These are phyloP conservation scores for Claviceps purpurea DNA, from an alignment of 2,329 filamentous ascomycete genomes.

Conservation along the genomic window DNA sequence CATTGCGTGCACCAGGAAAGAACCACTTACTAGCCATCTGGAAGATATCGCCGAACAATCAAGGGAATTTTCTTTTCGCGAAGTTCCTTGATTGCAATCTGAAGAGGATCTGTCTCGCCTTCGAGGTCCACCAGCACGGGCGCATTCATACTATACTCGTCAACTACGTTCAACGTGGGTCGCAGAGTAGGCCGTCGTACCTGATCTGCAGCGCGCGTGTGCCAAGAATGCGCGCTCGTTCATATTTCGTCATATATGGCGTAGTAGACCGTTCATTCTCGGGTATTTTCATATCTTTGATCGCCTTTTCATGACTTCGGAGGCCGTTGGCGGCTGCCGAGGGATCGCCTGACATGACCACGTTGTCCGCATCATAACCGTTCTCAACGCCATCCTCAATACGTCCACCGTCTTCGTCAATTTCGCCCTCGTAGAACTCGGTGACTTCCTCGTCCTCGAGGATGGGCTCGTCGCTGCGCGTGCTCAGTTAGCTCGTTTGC, in stretches of 20 bases:
- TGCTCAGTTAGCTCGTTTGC: not conserved
- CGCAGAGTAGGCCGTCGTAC: slow-evolving; percentile 38
- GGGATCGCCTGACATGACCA: slow-evolving; percentile 48
- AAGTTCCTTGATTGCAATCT: slow-evolving; percentile 95
- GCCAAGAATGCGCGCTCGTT: slow-evolving; percentile 82
- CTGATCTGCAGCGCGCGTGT: slow-evolving; percentile 93
- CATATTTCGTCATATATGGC: slow-evolving; percentile 99
- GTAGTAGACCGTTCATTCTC: slow-evolving; percentile 83
- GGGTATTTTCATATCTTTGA: slow-evolving; percentile 77
- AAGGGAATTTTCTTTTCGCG: slow-evolving; percentile 97
- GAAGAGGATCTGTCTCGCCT: slow-evolving; percentile 91
- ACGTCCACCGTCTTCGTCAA: slow-evolving; percentile 38
- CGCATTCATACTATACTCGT: slow-evolving; percentile 69
- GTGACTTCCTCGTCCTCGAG: slow-evolving; percentile 57
- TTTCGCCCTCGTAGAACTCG: slow-evolving; percentile 43
- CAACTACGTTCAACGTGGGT: too few relatives aligned
- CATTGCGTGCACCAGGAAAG: not conserved
- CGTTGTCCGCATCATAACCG: slow-evolving; percentile 44
- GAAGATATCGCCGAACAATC: slow-evolving; percentile 87
- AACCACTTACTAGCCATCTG: slow-evolving; percentile 75
- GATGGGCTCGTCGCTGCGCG: slow-evolving; percentile 51
- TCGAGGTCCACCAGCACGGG: slow-evolving; percentile 93
- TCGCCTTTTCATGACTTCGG: slow-evolving; percentile 40
- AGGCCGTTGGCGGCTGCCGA: slow-evolving; percentile 42
- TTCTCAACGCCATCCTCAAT: slow-evolving; percentile 37